Conservation (phyloP, 257 asterid species). For the Coffea canephora region DNA sequence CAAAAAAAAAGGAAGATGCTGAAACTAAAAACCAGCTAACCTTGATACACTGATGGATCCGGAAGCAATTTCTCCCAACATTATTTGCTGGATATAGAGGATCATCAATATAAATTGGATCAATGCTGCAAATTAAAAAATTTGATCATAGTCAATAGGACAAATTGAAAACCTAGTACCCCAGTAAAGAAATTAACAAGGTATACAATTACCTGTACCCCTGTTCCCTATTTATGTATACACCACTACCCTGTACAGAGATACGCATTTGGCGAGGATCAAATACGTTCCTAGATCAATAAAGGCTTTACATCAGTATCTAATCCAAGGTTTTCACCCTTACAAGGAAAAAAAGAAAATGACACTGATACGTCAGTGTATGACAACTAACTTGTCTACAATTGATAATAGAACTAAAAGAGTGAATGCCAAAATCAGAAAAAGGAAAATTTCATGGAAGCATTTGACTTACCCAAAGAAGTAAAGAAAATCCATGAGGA, state of each 20-base stretch:
- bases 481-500: slow-evolving; percentile 94
- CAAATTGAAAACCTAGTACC: not conserved
- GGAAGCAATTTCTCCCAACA: slow-evolving; percentile 98
- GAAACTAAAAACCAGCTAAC: slow-evolving; percentile 38
- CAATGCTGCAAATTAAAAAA: slow-evolving; percentile 60
- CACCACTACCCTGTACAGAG: slow-evolving; percentile 92
- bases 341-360: slow-evolving; percentile 3
- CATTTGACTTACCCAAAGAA: slow-evolving; percentile 86
- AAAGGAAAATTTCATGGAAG: not conserved
- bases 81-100: slow-evolving; percentile 88
- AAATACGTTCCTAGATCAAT: slow-evolving; percentile 76
- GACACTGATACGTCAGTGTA: not conserved
- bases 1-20: not conserved
- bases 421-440: slow-evolving; percentile 2
- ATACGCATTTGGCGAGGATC: slow-evolving; percentile 98
- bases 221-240: slow-evolving; percentile 83
- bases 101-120: slow-evolving; percentile 92
- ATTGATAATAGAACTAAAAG: not conserved
- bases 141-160: slow-evolving; percentile 1
- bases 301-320: slow-evolving; percentile 23
- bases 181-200: slow-evolving; percentile 12
- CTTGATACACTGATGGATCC: slow-evolving; percentile 99
- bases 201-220: slow-evolving; percentile 67
- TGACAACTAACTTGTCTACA: slow-evolving; percentile 9
- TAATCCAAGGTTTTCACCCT: slow-evolving; percentile 19